Evolutionary conservation across 805 yeast species (phyloP).

Genomic region (Candida maesae): DNA sequence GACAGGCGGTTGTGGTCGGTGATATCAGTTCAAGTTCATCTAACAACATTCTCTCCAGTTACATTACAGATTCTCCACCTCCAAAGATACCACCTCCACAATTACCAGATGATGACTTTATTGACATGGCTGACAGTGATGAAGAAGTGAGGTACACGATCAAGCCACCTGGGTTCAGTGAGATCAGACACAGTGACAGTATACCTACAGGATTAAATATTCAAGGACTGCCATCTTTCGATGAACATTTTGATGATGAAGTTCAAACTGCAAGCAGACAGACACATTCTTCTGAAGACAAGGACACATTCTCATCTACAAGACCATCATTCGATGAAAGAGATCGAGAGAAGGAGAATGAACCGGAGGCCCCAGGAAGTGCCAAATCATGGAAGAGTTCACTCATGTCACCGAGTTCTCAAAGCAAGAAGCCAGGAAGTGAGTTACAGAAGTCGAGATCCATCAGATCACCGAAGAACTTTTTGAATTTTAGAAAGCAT

Average conservation of each 20-base stretch:
- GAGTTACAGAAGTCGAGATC: conserved; percentile 17
- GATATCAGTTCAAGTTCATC: conserved; percentile 24
- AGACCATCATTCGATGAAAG: conserved; percentile 5
- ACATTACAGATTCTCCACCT: conserved; percentile 24
- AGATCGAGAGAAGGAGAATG: conserved; percentile 1
- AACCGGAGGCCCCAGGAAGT: conserved; percentile 7
- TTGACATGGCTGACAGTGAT: conserved; percentile 17
- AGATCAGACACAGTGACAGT: conserved; percentile 19
- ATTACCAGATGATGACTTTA: conserved; percentile 16
- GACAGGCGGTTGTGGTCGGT: conserved; percentile 26
- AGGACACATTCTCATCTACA: background rate
- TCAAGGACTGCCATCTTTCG: conserved; percentile 18
- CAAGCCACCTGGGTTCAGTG: conserved; percentile 19
- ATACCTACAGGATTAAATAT: conserved; percentile 24
- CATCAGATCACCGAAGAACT: conserved; percentile 27
- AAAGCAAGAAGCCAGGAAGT: conserved; percentile 2
- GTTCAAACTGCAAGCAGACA: background rate
- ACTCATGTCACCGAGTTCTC: conserved; percentile 11
- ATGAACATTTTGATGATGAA: conserved; percentile 15
- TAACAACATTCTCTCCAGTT: conserved; percentile 22
- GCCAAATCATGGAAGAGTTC: conserved; percentile 9
- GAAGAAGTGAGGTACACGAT: conserved; percentile 17
- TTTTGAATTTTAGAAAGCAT: conserved; percentile 25
- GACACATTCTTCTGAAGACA: background rate
- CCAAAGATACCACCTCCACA: conserved; percentile 19